Evolutionary conservation across 2,329 filamentous ascomycete species (phyloP).

Genomic region (Aureobasidium sp.): DNA sequence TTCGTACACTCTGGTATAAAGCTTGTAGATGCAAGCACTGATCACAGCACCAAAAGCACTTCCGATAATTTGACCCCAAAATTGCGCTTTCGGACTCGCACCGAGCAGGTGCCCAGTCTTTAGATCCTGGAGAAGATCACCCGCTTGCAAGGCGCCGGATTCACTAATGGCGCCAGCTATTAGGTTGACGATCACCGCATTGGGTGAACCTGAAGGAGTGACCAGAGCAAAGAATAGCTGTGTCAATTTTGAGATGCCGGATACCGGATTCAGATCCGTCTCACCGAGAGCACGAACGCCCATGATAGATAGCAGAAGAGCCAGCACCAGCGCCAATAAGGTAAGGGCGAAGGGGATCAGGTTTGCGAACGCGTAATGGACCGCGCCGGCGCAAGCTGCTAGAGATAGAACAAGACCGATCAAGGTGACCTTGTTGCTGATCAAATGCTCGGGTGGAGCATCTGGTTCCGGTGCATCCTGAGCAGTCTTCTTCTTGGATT

Average conservation of each 20-base stretch:
- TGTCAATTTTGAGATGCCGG: constrained; percentile 91
- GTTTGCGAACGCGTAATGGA: constrained; percentile 74
- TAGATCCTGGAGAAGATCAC: constrained; percentile 93
- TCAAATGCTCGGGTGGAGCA: constrained; percentile 74
- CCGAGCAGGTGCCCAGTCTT: constrained; percentile 93
- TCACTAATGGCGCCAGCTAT: constrained; percentile 85
- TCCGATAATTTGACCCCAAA: constrained; percentile 92
- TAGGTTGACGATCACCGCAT: constrained; percentile 89
- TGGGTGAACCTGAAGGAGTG: constrained; percentile 70
- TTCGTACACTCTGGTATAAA: constrained; percentile 85
- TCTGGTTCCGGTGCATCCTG: constrained; percentile 56
- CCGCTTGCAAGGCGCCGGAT: constrained; percentile 82
- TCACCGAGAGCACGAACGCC: constrained; percentile 61
- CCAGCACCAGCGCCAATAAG: constrained; percentile 72
- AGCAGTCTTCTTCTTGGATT: constrained; percentile 19
- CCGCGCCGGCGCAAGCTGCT: constrained; percentile 69
- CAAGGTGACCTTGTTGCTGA: constrained; percentile 62
- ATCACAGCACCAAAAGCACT: constrained; percentile 78
- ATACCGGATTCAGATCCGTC: constrained; percentile 93
- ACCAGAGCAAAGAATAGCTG: constrained; percentile 92
- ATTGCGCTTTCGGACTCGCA: constrained; percentile 88
- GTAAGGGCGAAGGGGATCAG: constrained; percentile 79
- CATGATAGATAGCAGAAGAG: constrained; percentile 60
- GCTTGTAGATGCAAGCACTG: constrained; percentile 76
- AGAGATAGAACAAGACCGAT: constrained; percentile 73